Evolutionary conservation across 176 grass and related monocot species (phyloP), one percentile per base, ranked within the genome.

Genomic region (Oryza glaberrima): DNA sequence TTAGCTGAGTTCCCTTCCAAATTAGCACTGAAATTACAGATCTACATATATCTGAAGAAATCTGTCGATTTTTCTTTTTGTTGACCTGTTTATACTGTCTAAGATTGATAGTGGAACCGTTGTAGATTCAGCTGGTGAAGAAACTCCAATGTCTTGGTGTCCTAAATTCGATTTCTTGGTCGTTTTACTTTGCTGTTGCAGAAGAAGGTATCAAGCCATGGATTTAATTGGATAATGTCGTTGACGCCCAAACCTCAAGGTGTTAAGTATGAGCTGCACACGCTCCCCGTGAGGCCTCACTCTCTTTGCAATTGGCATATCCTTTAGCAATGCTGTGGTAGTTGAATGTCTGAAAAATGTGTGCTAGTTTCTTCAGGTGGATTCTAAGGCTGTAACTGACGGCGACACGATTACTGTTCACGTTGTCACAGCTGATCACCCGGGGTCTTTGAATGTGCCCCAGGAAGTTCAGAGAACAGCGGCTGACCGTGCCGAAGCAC

Each of bases 351-450:
- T 84, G 19, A 88, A 15, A 85, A 8, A 23, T 82, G 6, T 14
- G 2, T 30, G 26, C 20, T 80, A 84, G 20, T 75, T 68, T 78
- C 23, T 69, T 73, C 86, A 95, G 95, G 91, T 98, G 63, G 89
- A 98, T 77, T 71, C 69, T 4, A 94, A 88, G 45, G 78, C 82
- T 78, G 88, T 98, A 43, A 75, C 80, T 0, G 93, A 98, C 0
- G 96, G 96, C 4, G 96, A 98, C 65, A 98, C 96, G 0, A 80
- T 98, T 47, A 94, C 89, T 0, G 91, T 98, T 49, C 93, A 94
- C 72, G 91, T 93, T 22, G 81, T 79, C 76, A 48, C 69, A 3
- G 84, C 70, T 16, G 44, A 83, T 7, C 85, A 86, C 16, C 81
- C 15, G 14, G 96, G 90, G 19, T 87, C 85, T 13, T 73, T 58